Conservation (phyloP, 1,284 basidiomycete genomes). For the Grifola frondosa region DNA sequence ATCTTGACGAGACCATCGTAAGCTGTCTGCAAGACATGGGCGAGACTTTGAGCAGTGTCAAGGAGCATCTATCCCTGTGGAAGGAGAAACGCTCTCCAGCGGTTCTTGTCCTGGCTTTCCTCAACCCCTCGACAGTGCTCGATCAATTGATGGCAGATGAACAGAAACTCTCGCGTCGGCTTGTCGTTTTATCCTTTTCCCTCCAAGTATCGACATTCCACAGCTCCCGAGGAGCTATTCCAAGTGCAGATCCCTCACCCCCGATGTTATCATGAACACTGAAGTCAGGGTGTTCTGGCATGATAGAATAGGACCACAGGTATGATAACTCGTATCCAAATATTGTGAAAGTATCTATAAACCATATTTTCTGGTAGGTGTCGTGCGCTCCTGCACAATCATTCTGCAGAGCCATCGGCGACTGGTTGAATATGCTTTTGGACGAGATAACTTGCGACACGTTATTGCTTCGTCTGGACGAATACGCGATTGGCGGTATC, state of each 20-base stretch:
- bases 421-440: neutral
- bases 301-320: constrained; percentile 4
- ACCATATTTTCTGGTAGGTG: neutral
- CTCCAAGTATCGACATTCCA: neutral
- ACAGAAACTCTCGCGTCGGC: neutral
- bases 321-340: neutral
- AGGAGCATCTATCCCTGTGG: constrained; percentile 8
- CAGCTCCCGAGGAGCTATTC: neutral
- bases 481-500: constrained; percentile 7
- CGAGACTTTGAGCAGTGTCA: constrained; percentile 4
- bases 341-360: neutral
- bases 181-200: constrained; percentile 5
- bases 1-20: neutral
- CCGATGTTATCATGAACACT: constrained; percentile 1
- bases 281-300: constrained; percentile 6
- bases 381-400: neutral
- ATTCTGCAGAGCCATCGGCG: constrained; percentile 2
- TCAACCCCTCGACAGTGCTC: constrained; percentile 3
- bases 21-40: constrained; percentile 8
- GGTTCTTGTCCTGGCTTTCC: constrained; percentile 3
- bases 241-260: neutral
- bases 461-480: constrained; percentile 7
- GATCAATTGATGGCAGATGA: constrained; percentile 5
- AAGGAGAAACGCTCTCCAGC: neutral
- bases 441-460: constrained; percentile 2